Base-by-base conservation (phyloP, 805 yeast genomes). In the Kockiozyma suomiensis region DNA sequence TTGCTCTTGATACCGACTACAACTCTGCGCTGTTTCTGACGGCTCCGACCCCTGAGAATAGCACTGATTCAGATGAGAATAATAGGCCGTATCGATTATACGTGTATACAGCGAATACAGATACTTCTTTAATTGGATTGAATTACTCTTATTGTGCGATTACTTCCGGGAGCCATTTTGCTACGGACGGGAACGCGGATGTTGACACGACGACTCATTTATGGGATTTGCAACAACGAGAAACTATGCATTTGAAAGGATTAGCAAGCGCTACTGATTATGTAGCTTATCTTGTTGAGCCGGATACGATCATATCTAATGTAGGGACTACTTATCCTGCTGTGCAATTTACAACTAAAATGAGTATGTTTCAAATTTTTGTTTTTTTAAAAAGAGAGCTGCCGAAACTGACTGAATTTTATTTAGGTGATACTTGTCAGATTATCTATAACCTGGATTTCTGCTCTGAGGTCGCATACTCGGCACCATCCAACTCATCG, bases 381-480 rank as follows among this genome's bases (percentile, higher is more conserved):
- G 12, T 7, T 13, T n/a, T n/a, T n/a, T n/a, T n/a, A n/a, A n/a
- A n/a, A n/a, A n/a, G n/a, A n/a, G 23, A n/a, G 25, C 28, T 46
- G 28, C 17, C 5, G 15, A 32, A 28, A 37, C 15, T 15, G 4
- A 17, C 15, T 19, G 23, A 28, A 2, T 47, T 5, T 5, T 30
- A 23, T 33, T 90, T 1, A 73, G 82, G 72, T 73, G 72, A 26
- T 70, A 78, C 88, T 1, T 93, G 99, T 72, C 82, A 86, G 61
- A 74, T 92, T 50, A 81, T 91, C 17, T 90, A 82, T 70, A 87
- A 83, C 59, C 77, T 93, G 60, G 85, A 82, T 1, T 91, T 91
- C 69, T 93, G 99, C 73, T 73, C 78, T 32, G 82, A 83, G 48
- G 96, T 93, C 25, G 94, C 97, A 0, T 93, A 92, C 74, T 81